phyloP scores from a whole-genome alignment of 2,329 filamentous ascomycete species.

The Xylariaceae sp. region DNA sequence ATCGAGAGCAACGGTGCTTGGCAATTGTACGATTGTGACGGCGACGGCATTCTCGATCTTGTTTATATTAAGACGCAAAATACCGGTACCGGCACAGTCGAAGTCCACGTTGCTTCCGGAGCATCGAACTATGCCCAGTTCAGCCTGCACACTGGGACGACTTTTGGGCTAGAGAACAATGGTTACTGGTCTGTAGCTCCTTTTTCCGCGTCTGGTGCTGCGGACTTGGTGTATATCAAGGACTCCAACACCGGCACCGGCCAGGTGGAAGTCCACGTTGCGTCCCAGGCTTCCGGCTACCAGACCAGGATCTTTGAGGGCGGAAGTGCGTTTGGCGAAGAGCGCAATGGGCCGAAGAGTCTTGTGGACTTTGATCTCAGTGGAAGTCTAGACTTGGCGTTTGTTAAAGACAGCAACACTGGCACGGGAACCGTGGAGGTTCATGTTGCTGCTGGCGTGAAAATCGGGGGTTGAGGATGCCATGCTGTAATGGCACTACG shows the following conservation, averaged over 20 bases:
- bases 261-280: constrained; percentile 4
- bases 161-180: constrained; percentile 6
- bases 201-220: constrained; percentile 1
- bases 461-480: too few relatives aligned
- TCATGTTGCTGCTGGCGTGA: too few relatives aligned
- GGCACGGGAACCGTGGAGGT: too few relatives aligned
- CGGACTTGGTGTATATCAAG: constrained; percentile 21
- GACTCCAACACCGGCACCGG: background rate
- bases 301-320: constrained; percentile 6
- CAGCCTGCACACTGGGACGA: constrained; percentile 3
- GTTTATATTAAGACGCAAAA: constrained; percentile 20
- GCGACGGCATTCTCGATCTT: constrained; percentile 14
- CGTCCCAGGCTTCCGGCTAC: constrained; percentile 9
- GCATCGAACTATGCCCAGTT: constrained; percentile 10
- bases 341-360: too few relatives aligned
- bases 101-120: constrained; percentile 17
- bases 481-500: too few relatives aligned
- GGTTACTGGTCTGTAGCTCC: constrained; percentile 18
- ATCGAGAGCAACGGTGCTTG: constrained; percentile 19
- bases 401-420: too few relatives aligned
- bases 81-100: constrained; percentile 4
- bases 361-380: too few relatives aligned
- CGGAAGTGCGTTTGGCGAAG: constrained; percentile 6
- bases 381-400: too few relatives aligned
- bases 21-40: constrained; percentile 19